Base-by-base conservation (phyloP, 2,329 filamentous ascomycete genomes). In the Trichoderma koningii region DNA sequence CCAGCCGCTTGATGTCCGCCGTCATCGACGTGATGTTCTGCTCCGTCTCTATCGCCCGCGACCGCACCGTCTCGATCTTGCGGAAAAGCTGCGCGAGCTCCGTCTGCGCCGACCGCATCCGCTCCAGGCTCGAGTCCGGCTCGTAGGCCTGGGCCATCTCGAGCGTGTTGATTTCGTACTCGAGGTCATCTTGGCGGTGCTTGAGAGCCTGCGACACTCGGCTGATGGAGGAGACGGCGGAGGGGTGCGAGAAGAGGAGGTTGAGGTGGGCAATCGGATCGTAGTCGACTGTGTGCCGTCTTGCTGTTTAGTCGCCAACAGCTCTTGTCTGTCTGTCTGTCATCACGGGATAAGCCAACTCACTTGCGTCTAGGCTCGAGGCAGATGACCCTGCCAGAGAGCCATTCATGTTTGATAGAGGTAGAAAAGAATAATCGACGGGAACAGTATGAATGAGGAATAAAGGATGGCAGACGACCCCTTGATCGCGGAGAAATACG, bases 1-100 rank as follows among this genome's bases (percentile, higher is more conserved):
- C 95, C 69, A 99, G 84, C 70, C 94, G 89, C 81, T 99, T 99
- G 76, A 99, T 99, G 74, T 99, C 95, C 66, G 95, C 93, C 67
- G 95, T 99, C 95, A 99, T 99, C 70, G 93, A 93, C 53, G 94
- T 97, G 74, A 99, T 99, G 70, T 93, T 90, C 76, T 93, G 89
- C 78, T 99, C 95, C 21, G 95, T 98, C 81, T 93, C 88, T 71
- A 96, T 86, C 44, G 95, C 95, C 60, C 94, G 88, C 71, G 89
- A 89, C 63, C 93, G 91, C 63, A 99, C 94, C 69, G 89, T 91
- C 76, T 98, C 94, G 76, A 99, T 97, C 80, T 96, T 96, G 72
- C 88, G 87, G 82, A 99, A 97, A 45, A 99, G 87, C 70, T 90
- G 89, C 19, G 90, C 90, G 68, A 99, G 87, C 79, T 98, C 95